Evolutionary conservation across 352 stramenopile species (phyloP).

Genomic region (Globisporangium spinosum): DNA sequence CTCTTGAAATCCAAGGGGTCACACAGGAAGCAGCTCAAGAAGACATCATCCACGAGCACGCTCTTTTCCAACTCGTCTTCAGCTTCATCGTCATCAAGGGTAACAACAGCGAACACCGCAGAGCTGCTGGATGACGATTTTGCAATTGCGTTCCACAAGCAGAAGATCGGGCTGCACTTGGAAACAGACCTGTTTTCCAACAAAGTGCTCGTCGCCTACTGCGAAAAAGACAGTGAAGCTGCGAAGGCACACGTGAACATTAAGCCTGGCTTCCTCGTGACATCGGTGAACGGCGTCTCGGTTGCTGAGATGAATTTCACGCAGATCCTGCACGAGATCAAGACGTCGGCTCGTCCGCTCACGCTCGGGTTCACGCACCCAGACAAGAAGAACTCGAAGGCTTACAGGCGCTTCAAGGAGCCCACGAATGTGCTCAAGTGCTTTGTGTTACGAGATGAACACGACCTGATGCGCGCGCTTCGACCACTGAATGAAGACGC

Average conservation of each 20-base stretch:
- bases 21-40: conserved; percentile 23
- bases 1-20: conserved; percentile 9
- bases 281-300: conserved; percentile 55
- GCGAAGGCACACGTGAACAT: conserved; percentile 35
- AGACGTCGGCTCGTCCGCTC: conserved; percentile 41
- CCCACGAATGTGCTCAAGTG: conserved; percentile 50
- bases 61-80: conserved; percentile 18
- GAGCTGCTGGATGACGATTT: conserved; percentile 40
- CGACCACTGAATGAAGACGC: conserved; percentile 46
- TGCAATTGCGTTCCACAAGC: conserved; percentile 49
- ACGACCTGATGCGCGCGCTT: conserved; percentile 41
- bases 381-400: conserved; percentile 22
- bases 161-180: conserved; percentile 65
- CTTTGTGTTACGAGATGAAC: conserved; percentile 40
- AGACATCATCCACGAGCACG: conserved; percentile 23
- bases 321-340: conserved; percentile 50
- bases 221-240: conserved; percentile 62
- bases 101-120: neutral
- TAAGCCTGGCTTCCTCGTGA: conserved; percentile 50
- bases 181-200: conserved; percentile 59
- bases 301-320: conserved; percentile 39
- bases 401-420: conserved; percentile 41
- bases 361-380: conserved; percentile 54
- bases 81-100: conserved; percentile 10
- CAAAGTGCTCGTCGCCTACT: conserved; percentile 55